These are phyloP conservation scores for Harringtonia aguacate DNA, from an alignment of 2,329 filamentous ascomycete genomes.

Conservation along the genomic window DNA sequence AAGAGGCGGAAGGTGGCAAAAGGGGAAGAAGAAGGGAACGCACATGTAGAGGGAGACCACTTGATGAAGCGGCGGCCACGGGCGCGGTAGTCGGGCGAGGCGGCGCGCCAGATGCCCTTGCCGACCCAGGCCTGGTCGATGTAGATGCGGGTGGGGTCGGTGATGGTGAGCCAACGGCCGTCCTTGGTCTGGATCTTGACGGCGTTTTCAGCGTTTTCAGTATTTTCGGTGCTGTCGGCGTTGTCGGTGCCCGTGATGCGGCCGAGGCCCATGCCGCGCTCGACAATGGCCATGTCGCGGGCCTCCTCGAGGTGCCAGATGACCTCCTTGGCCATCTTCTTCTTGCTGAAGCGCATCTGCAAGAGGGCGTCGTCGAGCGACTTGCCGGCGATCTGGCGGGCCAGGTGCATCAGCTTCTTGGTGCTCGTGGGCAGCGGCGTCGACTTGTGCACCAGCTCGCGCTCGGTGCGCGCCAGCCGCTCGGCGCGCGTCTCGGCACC, in stretches of 20 bases:
- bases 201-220: too few species aligned
- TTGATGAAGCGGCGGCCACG: slow-evolving; percentile 58
- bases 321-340: slow-evolving; percentile 79
- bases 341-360: slow-evolving; percentile 93
- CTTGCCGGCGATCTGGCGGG: slow-evolving; percentile 86
- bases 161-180: slow-evolving; percentile 59
- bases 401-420: slow-evolving; percentile 84
- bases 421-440: slow-evolving; percentile 70
- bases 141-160: slow-evolving; percentile 74
- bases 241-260: slow-evolving; percentile 14
- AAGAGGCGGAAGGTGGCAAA: not conserved
- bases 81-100: slow-evolving; percentile 60
- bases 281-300: slow-evolving; percentile 68
- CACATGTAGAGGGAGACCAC: slow-evolving; percentile 53
- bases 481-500: slow-evolving; percentile 44
- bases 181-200: slow-evolving; percentile 61
- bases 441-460: slow-evolving; percentile 47
- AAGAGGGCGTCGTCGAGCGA: slow-evolving; percentile 85
- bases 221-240: slow-evolving; percentile 9
- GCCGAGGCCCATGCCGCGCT: slow-evolving; percentile 73
- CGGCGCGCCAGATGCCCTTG: slow-evolving; percentile 53
- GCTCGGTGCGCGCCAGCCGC: slow-evolving; percentile 54
- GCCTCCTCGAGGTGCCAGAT: slow-evolving; percentile 70
- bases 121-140: slow-evolving; percentile 83
- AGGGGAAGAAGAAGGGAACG: slow-evolving; percentile 26